Percentiles rank a stretch among this genome's conserved stretches.
phyloP scores from a whole-genome alignment of 2,329 filamentous ascomycete genomes.

The Colletotrichum lini region DNA sequence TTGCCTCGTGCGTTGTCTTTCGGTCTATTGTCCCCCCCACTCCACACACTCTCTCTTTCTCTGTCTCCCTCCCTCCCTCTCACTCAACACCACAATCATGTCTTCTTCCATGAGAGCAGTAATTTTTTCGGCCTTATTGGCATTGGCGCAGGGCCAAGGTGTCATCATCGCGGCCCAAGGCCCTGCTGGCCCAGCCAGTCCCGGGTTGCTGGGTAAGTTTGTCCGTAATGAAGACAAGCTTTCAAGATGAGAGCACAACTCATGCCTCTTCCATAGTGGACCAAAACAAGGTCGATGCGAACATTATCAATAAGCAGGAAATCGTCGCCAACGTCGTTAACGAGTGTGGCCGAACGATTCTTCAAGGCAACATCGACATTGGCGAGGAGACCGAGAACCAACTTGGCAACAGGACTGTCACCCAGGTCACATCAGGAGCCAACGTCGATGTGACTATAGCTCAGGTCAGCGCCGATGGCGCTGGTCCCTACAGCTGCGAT shows the following conservation, averaged over 20 bases:
- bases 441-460: conserved; percentile 64
- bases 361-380: conserved; percentile 74
- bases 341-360: conserved; percentile 74
- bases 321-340: conserved; percentile 67
- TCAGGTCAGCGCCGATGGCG: conserved; percentile 68
- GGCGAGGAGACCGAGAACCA: conserved; percentile 68
- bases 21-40: conserved; percentile 38
- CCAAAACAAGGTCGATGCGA: conserved; percentile 76
- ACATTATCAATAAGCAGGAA: conserved; percentile 72
- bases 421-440: conserved; percentile 63
- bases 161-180: conserved; percentile 65
- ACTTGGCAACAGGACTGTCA: conserved; percentile 61
- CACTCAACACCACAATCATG: conserved; percentile 51
- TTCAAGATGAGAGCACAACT: conserved; percentile 63
- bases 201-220: conserved; percentile 62
- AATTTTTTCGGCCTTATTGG: conserved; percentile 52
- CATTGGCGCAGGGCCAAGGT: conserved; percentile 59
- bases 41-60: conserved; percentile 47
- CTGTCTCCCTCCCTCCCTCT: conserved; percentile 43
- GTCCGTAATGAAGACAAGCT: conserved; percentile 40
- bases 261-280: conserved; percentile 72
- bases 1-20: conserved; percentile 40
- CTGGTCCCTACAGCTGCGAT: conserved; percentile 69
- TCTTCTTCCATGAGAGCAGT: conserved; percentile 51
- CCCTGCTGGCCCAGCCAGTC: conserved; percentile 57